A percentile compares a stretch with the other conserved stretches of the same genome.
phyloP scores from a whole-genome alignment of 2,329 filamentous ascomycete genomes.

The Sphaerostilbella broomeana region DNA sequence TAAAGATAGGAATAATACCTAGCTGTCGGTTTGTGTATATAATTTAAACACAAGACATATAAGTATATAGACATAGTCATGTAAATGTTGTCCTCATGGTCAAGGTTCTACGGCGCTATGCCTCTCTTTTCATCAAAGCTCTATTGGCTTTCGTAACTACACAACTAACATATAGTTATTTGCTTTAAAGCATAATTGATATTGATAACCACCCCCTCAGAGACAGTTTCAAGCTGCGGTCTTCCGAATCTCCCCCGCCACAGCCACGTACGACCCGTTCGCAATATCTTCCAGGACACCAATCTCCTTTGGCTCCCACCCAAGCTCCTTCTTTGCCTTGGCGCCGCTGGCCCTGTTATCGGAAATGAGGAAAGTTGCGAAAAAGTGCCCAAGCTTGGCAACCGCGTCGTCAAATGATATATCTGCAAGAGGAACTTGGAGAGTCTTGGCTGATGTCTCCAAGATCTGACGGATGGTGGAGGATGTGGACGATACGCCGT shows the following conservation, averaged over 20 bases:
- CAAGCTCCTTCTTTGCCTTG: slow-evolving; percentile 33
- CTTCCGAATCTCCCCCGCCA: slow-evolving; percentile 14
- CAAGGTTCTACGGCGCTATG: no score
- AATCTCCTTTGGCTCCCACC: slow-evolving; percentile 29
- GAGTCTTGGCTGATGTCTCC: slow-evolving; percentile 19
- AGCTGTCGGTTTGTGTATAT: no score
- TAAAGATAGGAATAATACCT: no score
- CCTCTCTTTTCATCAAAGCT: no score
- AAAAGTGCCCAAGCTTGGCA: slow-evolving; percentile 19
- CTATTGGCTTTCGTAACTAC: no score
- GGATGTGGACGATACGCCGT: slow-evolving; percentile 25
- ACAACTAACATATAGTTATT: no score
- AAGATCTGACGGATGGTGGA: slow-evolving; percentile 26
- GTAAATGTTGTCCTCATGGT: no score
- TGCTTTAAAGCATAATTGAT: no score
- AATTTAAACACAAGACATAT: no score
- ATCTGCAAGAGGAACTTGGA: slow-evolving; percentile 20
- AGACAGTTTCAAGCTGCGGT: no score
- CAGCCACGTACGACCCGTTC: slow-evolving; percentile 21
- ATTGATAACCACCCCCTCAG: no score
- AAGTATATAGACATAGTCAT: no score
- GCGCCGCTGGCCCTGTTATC: slow-evolving; percentile 28
- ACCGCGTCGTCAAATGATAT: slow-evolving; percentile 24
- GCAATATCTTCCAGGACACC: slow-evolving; percentile 30
- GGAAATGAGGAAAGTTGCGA: slow-evolving; percentile 27